phyloP scores from a whole-genome alignment of 176 grass and related monocot genomes.

The Calamus simplicifolius region DNA sequence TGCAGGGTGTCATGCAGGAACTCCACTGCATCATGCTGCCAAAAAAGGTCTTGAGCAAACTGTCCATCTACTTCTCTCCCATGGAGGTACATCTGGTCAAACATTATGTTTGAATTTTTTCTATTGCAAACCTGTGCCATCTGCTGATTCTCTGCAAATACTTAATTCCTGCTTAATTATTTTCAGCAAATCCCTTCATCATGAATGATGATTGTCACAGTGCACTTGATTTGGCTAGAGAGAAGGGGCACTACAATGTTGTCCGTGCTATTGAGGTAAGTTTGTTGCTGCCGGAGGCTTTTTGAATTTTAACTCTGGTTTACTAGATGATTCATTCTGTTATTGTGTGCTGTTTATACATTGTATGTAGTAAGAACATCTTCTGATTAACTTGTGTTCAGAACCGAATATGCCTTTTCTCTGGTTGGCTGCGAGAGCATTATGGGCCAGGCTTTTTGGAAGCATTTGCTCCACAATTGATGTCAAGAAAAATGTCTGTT shows the following conservation, averaged over 20 bases:
- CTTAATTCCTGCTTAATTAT: not conserved
- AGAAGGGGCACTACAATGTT: conserved; percentile 83
- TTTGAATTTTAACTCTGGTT: too few species aligned
- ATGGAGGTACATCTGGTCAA: conserved; percentile 48
- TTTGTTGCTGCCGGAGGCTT: not conserved
- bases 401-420: conserved; percentile 65
- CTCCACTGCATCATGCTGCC: conserved; percentile 94
- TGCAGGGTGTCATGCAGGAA: conserved; percentile 61
- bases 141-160: too few species aligned
- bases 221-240: conserved; percentile 90
- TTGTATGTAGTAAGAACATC: not conserved
- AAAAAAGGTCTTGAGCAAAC: conserved; percentile 74
- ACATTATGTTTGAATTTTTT: too few species aligned
- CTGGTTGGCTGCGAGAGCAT: conserved; percentile 85
- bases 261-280: conserved; percentile 88
- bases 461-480: conserved; percentile 61
- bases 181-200: conserved; percentile 79
- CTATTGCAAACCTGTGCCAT: too few species aligned
- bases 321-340: too few species aligned
- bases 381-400: conserved; percentile 14
- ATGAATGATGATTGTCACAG: conserved; percentile 87
- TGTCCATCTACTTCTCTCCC: conserved; percentile 71
- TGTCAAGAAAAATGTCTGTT: conserved; percentile 75
- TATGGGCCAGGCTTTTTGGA: conserved; percentile 88
- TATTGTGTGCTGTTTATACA: too few species aligned